Evolutionary conservation across 345 rosid species (phyloP), one percentile per base, ranked within the genome.

Genomic region (Melaleuca quinquenervia): DNA sequence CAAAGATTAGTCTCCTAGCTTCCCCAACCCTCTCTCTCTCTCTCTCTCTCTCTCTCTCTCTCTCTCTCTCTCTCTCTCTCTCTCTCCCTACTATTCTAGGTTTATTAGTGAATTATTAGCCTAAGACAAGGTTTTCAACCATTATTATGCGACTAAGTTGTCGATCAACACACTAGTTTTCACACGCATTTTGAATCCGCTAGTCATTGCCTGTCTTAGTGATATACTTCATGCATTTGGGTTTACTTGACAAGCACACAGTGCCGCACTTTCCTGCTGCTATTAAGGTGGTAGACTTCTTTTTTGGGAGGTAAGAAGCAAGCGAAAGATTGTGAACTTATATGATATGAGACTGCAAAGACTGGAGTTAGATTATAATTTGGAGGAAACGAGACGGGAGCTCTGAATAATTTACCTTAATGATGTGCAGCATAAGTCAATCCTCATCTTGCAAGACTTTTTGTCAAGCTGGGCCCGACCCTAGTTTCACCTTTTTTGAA

Each of bases 1-100:
- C 26, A 12, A 24, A 84, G 26, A 54, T 36, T 78, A 32, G 51
- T 50, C 16, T 41, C 41, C 41, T 41, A 2, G 41, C 41, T 41
- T 41, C 41, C 41, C 41, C 41, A 41, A 41, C 41, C 4, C 41
- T 41, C 41, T 41, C 41, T 41, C 41, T 29, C 44, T 62, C 75
- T 32, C 48, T 70, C 75, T 62, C 75, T 29, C 64, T 26, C 75
- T 62, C 75, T 62, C 75, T 14, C 74, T n/a, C 76, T n/a, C 75
- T 6, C 75, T 1, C 29, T 0, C 3, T 6, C 16, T 5, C 3
- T n/a, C n/a, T n/a, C n/a, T n/a, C n/a, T n/a, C n/a, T n/a, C n/a
- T n/a, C n/a, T n/a, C 8, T 36, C 1, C 45, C 44, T 8, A 41
- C 44, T 70, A 5, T 70, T 70, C 78, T 32, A 32, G 24, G 48